A percentile compares a stretch with the other conserved stretches of the same genome.
Conservation (phyloP, 768 basidiomycete genomes). For the Tricholoma sp. region DNA sequence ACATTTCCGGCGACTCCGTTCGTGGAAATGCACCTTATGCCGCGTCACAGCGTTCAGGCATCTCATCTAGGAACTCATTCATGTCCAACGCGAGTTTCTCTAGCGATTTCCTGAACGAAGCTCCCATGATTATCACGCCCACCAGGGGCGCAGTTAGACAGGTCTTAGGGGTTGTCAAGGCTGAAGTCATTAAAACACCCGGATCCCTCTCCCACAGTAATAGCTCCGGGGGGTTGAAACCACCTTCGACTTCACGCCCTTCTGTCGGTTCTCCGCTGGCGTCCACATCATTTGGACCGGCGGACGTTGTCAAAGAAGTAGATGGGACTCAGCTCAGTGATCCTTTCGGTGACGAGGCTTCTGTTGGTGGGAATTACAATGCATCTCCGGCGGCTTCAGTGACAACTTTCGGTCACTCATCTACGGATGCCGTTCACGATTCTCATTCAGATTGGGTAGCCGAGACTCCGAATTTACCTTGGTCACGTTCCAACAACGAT, state of each 20-base stretch:
- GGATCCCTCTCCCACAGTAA: constrained; percentile 34
- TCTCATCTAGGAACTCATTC: constrained; percentile 60
- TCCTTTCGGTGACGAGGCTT: constrained; percentile 62
- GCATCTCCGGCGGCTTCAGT: constrained; percentile 36
- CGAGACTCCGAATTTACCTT: constrained; percentile 35
- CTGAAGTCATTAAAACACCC: constrained; percentile 68
- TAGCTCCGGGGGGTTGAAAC: constrained; percentile 36
- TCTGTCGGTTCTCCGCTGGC: constrained; percentile 63
- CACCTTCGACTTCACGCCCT: constrained; percentile 34
- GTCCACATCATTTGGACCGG: constrained; percentile 64
- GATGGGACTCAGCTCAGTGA: constrained; percentile 52
- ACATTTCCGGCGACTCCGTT: constrained; percentile 51
- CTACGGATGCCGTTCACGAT: constrained; percentile 21
- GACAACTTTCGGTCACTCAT: constrained; percentile 33
- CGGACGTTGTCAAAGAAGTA: constrained; percentile 52
- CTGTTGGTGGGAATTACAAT: constrained; percentile 30
- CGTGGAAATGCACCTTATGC: constrained; percentile 33
- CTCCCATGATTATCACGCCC: constrained; percentile 77
- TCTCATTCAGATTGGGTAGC: constrained; percentile 30
- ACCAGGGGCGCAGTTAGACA: constrained; percentile 60
- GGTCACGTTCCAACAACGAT: constrained; percentile 31
- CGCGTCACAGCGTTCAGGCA: constrained; percentile 49
- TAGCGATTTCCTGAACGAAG: constrained; percentile 76
- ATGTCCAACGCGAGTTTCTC: constrained; percentile 71
- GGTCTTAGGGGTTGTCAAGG: constrained; percentile 71